Percentiles rank a stretch among this genome's conserved stretches.
These are phyloP conservation scores for Puccinia polysora DNA, from an alignment of 1,284 basidiomycete genomes.

Conservation along the genomic window DNA sequence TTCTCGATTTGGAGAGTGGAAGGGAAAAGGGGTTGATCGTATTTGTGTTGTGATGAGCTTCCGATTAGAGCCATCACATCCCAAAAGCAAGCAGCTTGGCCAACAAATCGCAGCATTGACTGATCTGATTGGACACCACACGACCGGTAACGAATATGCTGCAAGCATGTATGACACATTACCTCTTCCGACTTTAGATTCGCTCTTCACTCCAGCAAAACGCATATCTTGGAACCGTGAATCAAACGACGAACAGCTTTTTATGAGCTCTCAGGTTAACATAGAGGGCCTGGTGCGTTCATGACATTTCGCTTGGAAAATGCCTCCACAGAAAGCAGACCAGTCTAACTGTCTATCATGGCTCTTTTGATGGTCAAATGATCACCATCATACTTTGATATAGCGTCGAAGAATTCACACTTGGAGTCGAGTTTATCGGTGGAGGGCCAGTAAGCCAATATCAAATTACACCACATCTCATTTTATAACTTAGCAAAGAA, in stretches of 20 bases:
- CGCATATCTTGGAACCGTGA: slow-evolving; percentile 25
- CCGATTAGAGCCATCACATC: slow-evolving; percentile 6
- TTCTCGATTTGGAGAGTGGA: background rate
- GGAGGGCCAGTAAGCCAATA: slow-evolving; percentile 33
- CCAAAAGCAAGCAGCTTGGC: background rate
- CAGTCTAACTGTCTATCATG: too few species aligned
- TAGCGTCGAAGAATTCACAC: slow-evolving; percentile 35
- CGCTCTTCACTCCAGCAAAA: background rate
- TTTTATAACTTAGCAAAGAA: background rate
- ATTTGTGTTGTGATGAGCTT: too few species aligned
- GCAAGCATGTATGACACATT: slow-evolving; percentile 20
- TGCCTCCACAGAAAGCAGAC: background rate
- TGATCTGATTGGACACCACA: background rate
- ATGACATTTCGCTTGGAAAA: background rate
- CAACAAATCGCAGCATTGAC: background rate
- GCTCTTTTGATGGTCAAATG: background rate
- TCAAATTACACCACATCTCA: background rate
- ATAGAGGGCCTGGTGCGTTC: slow-evolving; percentile 1
- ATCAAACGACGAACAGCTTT: background rate
- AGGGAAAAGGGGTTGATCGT: background rate
- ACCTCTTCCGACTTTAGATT: slow-evolving; percentile 1
- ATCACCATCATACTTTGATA: background rate
- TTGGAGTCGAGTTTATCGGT: slow-evolving; percentile 34
- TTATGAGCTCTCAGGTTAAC: slow-evolving; percentile 6
- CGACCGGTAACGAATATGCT: slow-evolving; percentile 4